A percentile compares a stretch with the other conserved stretches of the same genome.
These are phyloP conservation scores for Candida maesae DNA, from an alignment of 805 yeast species.

Conservation along the genomic window DNA sequence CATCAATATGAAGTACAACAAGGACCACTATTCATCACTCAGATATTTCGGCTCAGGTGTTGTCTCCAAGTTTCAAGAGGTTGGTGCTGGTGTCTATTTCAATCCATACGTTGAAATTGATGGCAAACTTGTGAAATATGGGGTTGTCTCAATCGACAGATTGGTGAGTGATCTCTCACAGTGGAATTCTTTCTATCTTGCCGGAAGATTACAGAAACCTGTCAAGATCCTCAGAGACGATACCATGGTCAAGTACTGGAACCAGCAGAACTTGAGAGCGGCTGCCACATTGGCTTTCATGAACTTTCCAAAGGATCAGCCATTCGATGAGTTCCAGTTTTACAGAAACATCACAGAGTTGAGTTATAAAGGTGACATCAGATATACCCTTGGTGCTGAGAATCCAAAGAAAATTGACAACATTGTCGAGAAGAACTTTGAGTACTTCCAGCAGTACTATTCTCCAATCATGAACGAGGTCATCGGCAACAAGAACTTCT, in stretches of 20 bases:
- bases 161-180: slow-evolving; percentile 67
- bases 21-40: slow-evolving; percentile 74
- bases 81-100: slow-evolving; percentile 91
- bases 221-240: slow-evolving; percentile 71
- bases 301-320: slow-evolving; percentile 29
- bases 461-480: slow-evolving; percentile 49
- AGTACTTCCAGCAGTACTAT: slow-evolving; percentile 67
- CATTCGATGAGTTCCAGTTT: slow-evolving; percentile 58
- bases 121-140: slow-evolving; percentile 71
- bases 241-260: slow-evolving; percentile 57
- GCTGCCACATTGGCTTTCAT: slow-evolving; percentile 63
- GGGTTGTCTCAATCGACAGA: slow-evolving; percentile 65
- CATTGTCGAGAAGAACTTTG: slow-evolving; percentile 75
- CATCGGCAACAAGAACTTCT: slow-evolving; percentile 28
- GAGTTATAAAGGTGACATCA: slow-evolving; percentile 87
- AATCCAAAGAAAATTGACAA: slow-evolving; percentile 85
- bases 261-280: slow-evolving; percentile 71
- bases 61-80: slow-evolving; percentile 54
- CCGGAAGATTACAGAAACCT: slow-evolving; percentile 94
- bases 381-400: slow-evolving; percentile 85
- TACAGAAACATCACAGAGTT: slow-evolving; percentile 74
- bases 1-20: slow-evolving; percentile 59
- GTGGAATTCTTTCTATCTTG: slow-evolving; percentile 84
- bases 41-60: slow-evolving; percentile 55
- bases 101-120: slow-evolving; percentile 79